Percentiles rank a stretch among this genome's conserved stretches.
Conservation (phyloP, 2,329 filamentous ascomycete genomes). For the Fusarium praegraminearum region DNA sequence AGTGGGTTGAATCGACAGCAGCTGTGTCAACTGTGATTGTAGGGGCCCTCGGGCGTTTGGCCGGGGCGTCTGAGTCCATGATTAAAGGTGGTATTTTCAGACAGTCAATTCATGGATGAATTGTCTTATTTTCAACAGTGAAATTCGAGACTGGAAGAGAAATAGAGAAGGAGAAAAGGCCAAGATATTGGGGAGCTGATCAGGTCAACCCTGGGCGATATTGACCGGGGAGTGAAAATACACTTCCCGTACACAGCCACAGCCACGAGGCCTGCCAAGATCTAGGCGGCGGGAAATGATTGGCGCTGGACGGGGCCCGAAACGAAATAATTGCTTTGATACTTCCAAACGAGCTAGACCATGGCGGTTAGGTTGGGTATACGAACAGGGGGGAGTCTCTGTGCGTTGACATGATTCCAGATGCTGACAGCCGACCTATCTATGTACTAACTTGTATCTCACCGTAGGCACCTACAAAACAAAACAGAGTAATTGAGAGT, state of each 20-base stretch:
- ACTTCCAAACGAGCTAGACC: not conserved
- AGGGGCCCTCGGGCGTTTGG: slow-evolving; percentile 32
- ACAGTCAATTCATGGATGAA: not conserved
- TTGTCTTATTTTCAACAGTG: not conserved
- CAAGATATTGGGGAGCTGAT: slow-evolving; percentile 18
- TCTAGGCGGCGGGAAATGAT: slow-evolving; percentile 6
- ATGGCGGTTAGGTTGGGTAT: slow-evolving; percentile 2
- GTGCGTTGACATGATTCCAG: no score
- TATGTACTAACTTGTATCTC: not conserved
- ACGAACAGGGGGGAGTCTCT: not conserved
- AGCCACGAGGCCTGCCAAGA: slow-evolving; percentile 32
- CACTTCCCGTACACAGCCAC: slow-evolving; percentile 33
- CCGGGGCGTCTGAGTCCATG: slow-evolving; percentile 31
- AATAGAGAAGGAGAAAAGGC: slow-evolving; percentile 15
- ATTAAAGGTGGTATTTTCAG: not conserved
- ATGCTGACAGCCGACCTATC: no score
- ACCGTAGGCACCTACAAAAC: not conserved
- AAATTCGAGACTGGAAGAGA: not conserved
- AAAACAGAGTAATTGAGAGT: not conserved
- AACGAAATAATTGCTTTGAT: slow-evolving; percentile 10
- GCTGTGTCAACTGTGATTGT: slow-evolving; percentile 42
- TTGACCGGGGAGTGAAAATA: slow-evolving; percentile 18
- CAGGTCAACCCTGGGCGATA: not conserved
- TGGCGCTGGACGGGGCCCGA: slow-evolving; percentile 1
- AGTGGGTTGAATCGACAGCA: slow-evolving; percentile 31